Evolutionary conservation across 2,329 filamentous ascomycete genomes (phyloP).

Genomic region (Myrmaecium sp.): DNA sequence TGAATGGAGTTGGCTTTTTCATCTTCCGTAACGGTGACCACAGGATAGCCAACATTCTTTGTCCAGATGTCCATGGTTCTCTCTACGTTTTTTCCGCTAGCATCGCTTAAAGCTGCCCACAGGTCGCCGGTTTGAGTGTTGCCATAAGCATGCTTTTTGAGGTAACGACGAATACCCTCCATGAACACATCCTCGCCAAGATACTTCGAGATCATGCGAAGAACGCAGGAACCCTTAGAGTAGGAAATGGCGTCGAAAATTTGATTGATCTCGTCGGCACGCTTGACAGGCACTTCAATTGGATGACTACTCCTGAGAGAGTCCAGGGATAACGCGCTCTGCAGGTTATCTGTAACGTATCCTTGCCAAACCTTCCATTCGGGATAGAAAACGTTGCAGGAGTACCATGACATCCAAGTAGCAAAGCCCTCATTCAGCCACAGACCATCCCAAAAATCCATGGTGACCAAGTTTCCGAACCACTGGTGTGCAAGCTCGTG

Average conservation of each 20-base stretch:
- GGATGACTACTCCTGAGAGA: slow-evolving; percentile 89
- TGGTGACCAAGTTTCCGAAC: slow-evolving; percentile 95
- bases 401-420: slow-evolving; percentile 88
- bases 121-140: slow-evolving; percentile 86
- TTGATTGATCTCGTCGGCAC: slow-evolving; percentile 90
- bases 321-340: slow-evolving; percentile 73
- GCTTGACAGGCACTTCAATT: slow-evolving; percentile 90
- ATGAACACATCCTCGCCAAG: slow-evolving; percentile 85
- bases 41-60: slow-evolving; percentile 86
- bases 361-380: slow-evolving; percentile 98
- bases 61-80: slow-evolving; percentile 94
- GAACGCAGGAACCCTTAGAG: slow-evolving; percentile 86
- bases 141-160: slow-evolving; percentile 92
- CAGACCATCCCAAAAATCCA: slow-evolving; percentile 96
- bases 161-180: slow-evolving; percentile 75
- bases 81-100: slow-evolving; percentile 79
- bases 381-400: slow-evolving; percentile 85
- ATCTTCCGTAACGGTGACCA: slow-evolving; percentile 71
- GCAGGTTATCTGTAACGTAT: slow-evolving; percentile 84
- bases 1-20: slow-evolving; percentile 55
- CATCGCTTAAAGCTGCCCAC: slow-evolving; percentile 74
- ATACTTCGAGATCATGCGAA: slow-evolving; percentile 95
- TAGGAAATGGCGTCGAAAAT: slow-evolving; percentile 98
- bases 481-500: slow-evolving; percentile 95
- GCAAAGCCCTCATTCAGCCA: slow-evolving; percentile 94